Evolutionary conservation across 768 basidiomycete species (phyloP), one percentile per base, ranked within the genome.

Genomic region (Sporobolomyces roseus): DNA sequence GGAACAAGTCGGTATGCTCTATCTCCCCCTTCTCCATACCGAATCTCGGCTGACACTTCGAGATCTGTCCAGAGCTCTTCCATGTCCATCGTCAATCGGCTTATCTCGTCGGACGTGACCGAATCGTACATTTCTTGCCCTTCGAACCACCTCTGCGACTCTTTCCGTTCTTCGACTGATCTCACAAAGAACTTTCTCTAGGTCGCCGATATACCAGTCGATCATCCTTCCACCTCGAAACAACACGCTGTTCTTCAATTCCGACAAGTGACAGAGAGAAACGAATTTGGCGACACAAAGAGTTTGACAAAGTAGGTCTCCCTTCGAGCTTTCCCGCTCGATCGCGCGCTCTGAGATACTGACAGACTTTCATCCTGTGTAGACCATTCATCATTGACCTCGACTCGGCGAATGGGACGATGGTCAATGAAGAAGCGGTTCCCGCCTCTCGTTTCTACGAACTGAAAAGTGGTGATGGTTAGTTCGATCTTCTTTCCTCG

Each of bases 361-460:
- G 36, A 56, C 38, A 3, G 16, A 46, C 33, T 45, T n/a, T 1
- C 36, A 21, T 16, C 0, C 12, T 6, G 0, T 33, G 32, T 72
- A 98, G 93, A 77, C 93, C 96, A 2, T 99, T 93, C 78, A 85
- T 99, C 56, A 96, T 99, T 67, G 96, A 99, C 79, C 85, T 99
- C 13, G 93, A 99, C 74, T 96, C 93, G n/a, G 97, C 96, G 3
- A 99, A 99, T 77, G 87, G 90, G 3, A 98, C 96, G 0, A 83
- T 85, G 73, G 94, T 99, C 52, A 98, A 98, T 75, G 90, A 87
- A 69, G 84, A 88, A 75, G 79, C 83, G 54, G 88, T 98, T 69
- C 96, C 96, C 3, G 81, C 86, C 2, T 87, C 91, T 12, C 82
- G 94, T 67, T 99, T 86, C 78, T 93, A 88, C 77, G 92, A 94